Percentiles rank a stretch among this genome's conserved stretches.
Evolutionary conservation across 2,329 filamentous ascomycete species (phyloP).

Genomic region (Apiospora marii): DNA sequence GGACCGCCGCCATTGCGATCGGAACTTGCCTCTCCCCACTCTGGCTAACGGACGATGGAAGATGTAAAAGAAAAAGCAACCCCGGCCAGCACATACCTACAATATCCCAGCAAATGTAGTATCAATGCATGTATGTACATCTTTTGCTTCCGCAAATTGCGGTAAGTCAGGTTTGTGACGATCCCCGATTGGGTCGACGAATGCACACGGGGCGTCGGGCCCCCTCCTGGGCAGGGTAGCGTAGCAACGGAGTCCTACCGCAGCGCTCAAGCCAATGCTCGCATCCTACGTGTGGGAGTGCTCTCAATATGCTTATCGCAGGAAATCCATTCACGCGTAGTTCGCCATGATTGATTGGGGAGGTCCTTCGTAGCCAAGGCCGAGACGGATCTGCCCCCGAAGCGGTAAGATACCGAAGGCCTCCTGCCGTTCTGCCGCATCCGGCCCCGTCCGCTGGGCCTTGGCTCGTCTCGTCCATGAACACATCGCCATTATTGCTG

Average conservation of each 20-base stretch:
- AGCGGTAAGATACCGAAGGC: background rate
- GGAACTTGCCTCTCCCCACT: background rate
- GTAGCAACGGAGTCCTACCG: background rate
- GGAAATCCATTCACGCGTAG: background rate
- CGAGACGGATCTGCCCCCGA: background rate
- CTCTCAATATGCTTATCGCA: background rate
- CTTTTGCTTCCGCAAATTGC: conserved; percentile 15
- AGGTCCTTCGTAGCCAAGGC: background rate
- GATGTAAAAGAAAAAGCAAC: background rate
- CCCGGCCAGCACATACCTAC: background rate
- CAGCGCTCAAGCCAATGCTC: background rate
- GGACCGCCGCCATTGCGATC: conserved; percentile 1
- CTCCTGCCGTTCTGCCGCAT: background rate
- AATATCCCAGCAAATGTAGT: background rate
- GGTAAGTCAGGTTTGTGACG: conserved; percentile 6
- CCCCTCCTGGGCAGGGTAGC: background rate
- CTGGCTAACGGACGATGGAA: background rate
- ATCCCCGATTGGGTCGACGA: conserved; percentile 15
- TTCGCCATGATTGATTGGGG: background rate
- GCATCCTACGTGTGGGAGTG: background rate
- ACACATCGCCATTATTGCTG: background rate
- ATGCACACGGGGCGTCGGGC: background rate
- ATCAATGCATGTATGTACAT: background rate
- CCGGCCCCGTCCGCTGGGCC: background rate
- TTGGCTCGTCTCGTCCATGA: background rate